Conservation (phyloP, 2,329 filamentous ascomycete species). For the Byssothecium circinans region DNA sequence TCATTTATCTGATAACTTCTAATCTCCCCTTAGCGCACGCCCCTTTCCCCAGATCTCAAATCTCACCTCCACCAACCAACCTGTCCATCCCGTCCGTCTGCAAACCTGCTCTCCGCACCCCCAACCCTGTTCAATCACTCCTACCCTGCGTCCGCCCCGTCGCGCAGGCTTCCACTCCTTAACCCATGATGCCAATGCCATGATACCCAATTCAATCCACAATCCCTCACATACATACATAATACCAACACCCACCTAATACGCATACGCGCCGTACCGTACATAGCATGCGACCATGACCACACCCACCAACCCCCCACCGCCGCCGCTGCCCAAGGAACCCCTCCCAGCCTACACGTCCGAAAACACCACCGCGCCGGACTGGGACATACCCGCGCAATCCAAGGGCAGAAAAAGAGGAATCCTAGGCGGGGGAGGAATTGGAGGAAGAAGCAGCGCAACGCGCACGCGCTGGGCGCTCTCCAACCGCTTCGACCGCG, state of each 20-base stretch:
- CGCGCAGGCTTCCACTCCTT: neutral
- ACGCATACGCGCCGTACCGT: too few relatives aligned
- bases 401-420: slow-evolving; percentile 4
- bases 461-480: slow-evolving; percentile 16
- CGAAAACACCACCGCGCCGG: slow-evolving; percentile 2
- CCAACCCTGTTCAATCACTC: too few relatives aligned
- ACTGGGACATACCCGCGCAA: slow-evolving; percentile 17
- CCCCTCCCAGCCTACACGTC: neutral
- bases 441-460: slow-evolving; percentile 1
- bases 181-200: neutral
- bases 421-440: neutral
- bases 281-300: neutral
- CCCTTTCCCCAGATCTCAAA: too few relatives aligned
- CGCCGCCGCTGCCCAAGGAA: too few relatives aligned
- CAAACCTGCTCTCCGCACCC: too few relatives aligned
- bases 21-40: too few relatives aligned
- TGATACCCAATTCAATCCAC: neutral
- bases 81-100: too few relatives aligned
- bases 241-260: neutral
- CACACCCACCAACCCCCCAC: neutral
- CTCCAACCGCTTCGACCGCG: slow-evolving; percentile 28
- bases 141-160: neutral
- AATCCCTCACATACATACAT: neutral
- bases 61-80: too few relatives aligned
- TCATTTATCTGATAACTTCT: too few relatives aligned